These are phyloP conservation scores for Kluyveromyces wickerhamii DNA, from an alignment of 805 yeast genomes.

Conservation along the genomic window DNA sequence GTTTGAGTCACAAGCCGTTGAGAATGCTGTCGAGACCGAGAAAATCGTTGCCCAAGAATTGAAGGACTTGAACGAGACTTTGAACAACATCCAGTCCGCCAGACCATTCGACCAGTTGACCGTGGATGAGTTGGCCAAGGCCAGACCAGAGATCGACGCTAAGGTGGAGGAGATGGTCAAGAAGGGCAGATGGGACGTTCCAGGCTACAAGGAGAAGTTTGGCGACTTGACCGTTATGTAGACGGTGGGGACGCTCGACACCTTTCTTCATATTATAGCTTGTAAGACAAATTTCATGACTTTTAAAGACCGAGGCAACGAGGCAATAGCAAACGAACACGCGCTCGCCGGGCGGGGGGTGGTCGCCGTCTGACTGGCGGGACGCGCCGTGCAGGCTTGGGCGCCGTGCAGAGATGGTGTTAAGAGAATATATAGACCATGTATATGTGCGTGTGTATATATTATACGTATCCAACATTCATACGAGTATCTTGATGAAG, in stretches of 20 bases:
- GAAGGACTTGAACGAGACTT: conserved; percentile 75
- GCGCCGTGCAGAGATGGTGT: too few relatives aligned
- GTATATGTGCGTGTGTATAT: too few relatives aligned
- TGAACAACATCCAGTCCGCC: conserved; percentile 90
- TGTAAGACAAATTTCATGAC: conserved; percentile 1
- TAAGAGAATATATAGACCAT: conserved; percentile 2
- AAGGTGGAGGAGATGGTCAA: conserved; percentile 91
- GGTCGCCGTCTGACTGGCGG: too few relatives aligned
- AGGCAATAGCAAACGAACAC: too few relatives aligned
- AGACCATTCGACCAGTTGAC: conserved; percentile 97
- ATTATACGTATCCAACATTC: conserved; percentile 1
- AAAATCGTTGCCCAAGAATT: conserved; percentile 80
- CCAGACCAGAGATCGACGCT: conserved; percentile 95
- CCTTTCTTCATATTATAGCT: too few relatives aligned
- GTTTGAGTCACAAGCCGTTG: conserved; percentile 91
- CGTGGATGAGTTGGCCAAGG: conserved; percentile 87
- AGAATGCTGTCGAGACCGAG: conserved; percentile 92
- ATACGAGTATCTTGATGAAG: too few relatives aligned
- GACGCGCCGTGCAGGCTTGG: too few relatives aligned
- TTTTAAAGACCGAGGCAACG: neutral
- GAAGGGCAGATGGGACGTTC: conserved; percentile 97
- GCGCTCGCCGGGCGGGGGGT: too few relatives aligned
- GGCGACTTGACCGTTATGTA: conserved; percentile 93
- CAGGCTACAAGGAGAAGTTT: conserved; percentile 97
- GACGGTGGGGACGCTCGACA: neutral